phyloP scores from a whole-genome alignment of 73 alveolate genomes.

The Tetrahymena borealis region DNA sequence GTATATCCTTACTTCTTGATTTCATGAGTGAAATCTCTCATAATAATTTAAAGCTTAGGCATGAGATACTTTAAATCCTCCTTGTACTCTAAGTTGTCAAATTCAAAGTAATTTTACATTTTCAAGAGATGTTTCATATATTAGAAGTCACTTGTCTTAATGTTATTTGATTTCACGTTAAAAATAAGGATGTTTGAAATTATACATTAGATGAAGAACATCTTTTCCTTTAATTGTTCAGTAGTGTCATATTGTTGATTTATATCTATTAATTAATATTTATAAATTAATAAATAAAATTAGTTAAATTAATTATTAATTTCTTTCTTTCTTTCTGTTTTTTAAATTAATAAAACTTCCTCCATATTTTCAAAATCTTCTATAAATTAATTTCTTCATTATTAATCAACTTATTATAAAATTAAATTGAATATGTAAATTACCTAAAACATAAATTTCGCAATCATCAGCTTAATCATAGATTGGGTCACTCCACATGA shows the following conservation, averaged over 20 bases:
- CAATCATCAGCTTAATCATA: neutral
- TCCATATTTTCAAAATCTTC: too few species aligned
- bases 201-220: neutral
- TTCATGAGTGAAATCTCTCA: neutral
- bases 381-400: neutral
- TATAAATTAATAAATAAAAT: neutral
- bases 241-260: neutral
- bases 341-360: too few species aligned
- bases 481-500: neutral
- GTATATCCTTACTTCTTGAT: neutral
- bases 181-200: neutral
- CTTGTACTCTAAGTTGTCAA: neutral
- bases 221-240: neutral
- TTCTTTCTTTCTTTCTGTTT: too few species aligned
- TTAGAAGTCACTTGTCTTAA: neutral
- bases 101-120: neutral
- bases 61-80: neutral
- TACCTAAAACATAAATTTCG: neutral
- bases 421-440: neutral
- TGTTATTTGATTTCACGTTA: neutral
- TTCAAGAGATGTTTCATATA: neutral
- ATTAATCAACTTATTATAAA: neutral
- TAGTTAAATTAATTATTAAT: too few species aligned
- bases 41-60: neutral
- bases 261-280: neutral